These are phyloP conservation scores for Dictyostelium gargantuum DNA, from an alignment of 208 protist species.

Conservation along the genomic window DNA sequence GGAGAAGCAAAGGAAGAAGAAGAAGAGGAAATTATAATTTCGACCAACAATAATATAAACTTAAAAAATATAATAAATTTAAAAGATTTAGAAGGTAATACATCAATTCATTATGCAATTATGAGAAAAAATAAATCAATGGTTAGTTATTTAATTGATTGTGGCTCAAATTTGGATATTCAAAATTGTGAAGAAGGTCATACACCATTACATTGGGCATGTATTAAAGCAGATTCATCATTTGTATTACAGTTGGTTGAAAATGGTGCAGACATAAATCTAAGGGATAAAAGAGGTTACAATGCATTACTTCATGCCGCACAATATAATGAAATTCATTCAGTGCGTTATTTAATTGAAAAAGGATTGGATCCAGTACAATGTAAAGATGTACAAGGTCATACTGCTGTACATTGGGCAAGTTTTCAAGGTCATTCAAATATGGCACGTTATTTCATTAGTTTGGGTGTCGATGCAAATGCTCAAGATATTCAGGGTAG, in stretches of 20 bases:
- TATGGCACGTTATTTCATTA: slow-evolving; percentile 4
- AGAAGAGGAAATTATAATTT: too few relatives aligned
- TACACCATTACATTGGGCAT: slow-evolving; percentile 38
- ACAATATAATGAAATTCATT: slow-evolving; percentile 38
- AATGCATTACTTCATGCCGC: slow-evolving; percentile 8
- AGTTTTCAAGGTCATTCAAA: slow-evolving; percentile 27
- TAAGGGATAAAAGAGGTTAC: background rate
- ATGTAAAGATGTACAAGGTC: background rate
- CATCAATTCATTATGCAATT: slow-evolving; percentile 48
- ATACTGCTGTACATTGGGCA: background rate
- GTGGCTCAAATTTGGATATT: slow-evolving; percentile 18
- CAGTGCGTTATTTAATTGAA: slow-evolving; percentile 1
- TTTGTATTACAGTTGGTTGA: background rate
- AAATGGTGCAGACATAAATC: background rate
- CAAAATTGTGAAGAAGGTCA: slow-evolving; percentile 9
- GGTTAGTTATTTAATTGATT: slow-evolving; percentile 62
- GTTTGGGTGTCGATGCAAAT: background rate
- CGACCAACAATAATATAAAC: background rate
- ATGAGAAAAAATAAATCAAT: slow-evolving; percentile 32
- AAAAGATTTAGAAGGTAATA: slow-evolving; percentile 16
- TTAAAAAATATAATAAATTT: background rate
- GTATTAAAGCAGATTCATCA: background rate
- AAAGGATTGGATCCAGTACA: background rate
- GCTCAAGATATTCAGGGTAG: background rate
- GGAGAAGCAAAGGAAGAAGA: background rate